These are phyloP conservation scores for Populus hybrid DNA, from an alignment of 441 rosid genomes.

Conservation along the genomic window DNA sequence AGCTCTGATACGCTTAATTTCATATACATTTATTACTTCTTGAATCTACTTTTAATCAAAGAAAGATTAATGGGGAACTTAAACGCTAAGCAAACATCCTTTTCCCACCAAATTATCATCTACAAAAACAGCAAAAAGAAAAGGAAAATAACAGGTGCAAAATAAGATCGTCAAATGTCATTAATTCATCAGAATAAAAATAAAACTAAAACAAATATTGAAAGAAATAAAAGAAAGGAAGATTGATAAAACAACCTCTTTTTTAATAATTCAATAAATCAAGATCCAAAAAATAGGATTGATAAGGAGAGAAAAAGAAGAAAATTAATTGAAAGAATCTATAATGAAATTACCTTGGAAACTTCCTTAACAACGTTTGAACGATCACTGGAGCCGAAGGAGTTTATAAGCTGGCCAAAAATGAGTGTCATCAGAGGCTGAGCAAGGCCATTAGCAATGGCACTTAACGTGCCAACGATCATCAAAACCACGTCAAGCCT, in stretches of 20 bases:
- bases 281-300: not conserved
- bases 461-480: conserved; percentile 41
- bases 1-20: not conserved
- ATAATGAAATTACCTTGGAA: conserved; percentile 34
- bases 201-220: no score
- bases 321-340: not conserved
- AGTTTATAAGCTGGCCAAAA: conserved; percentile 57
- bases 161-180: not conserved
- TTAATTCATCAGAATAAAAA: not conserved
- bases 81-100: not conserved
- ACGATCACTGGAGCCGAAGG: conserved; percentile 41
- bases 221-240: not conserved
- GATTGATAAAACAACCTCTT: not conserved
- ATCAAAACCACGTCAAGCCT: conserved; percentile 42
- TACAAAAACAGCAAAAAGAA: not conserved
- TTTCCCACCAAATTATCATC: not conserved
- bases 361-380: conserved; percentile 36
- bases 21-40: no score
- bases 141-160: not conserved
- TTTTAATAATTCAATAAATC: not conserved
- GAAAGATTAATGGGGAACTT: not conserved
- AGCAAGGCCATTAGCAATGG: conserved; percentile 50
- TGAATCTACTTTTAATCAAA: conserved; percentile 1
- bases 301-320: not conserved
- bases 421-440: conserved; percentile 65